Evolutionary conservation across 495 filamentous ascomycete species (phyloP), one percentile per base, ranked within the genome.

Genomic region (Podospora pseudopauciseta): DNA sequence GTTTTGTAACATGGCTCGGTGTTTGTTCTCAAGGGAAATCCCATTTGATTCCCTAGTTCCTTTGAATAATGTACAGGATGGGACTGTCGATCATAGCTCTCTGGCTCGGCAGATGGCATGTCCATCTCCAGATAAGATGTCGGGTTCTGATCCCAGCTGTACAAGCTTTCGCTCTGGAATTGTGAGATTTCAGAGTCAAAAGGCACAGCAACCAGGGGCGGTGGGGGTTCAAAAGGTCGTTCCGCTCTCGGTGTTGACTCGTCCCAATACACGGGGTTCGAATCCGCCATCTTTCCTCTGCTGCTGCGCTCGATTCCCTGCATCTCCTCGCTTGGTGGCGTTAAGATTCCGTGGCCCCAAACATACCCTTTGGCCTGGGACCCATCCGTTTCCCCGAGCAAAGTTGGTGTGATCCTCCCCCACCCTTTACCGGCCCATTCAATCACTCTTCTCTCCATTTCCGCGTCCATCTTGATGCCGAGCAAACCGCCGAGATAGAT

Each of bases 401-500:
- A 4, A 58, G n/a, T 20, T 18, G n/a, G n/a, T 23, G 59, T 68
- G 72, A 56, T 64, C 28, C 63, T 76, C 72, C 75, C 72, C 78
- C 78, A 79, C 53, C 73, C 70, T 16, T 32, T 49, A 1, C 66
- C 63, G 3, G 78, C 77, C 16, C 67, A 72, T 9, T 79, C 74
- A 57, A 78, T 70, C 49, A 80, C 74, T 61, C 64, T 70, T 67
- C 70, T 68, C 66, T 80, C 75, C 3, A 78, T 19, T 0, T 60
- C 66, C 16, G 70, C 70, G 0, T 75, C 75, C 18, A 79, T 66
- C 55, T 71, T 72, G 63, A 80, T 78, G 2, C 74, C 74, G 4
- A 80, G 59, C 57, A 73, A 71, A 0, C 72, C 74, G 0, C 75
- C 77, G 4, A 80, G 63, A 39, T 71, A 79, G 7, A 78, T 71